Evolutionary conservation across 805 yeast species (phyloP).

Genomic region (Limtongozyma cylindracea): DNA sequence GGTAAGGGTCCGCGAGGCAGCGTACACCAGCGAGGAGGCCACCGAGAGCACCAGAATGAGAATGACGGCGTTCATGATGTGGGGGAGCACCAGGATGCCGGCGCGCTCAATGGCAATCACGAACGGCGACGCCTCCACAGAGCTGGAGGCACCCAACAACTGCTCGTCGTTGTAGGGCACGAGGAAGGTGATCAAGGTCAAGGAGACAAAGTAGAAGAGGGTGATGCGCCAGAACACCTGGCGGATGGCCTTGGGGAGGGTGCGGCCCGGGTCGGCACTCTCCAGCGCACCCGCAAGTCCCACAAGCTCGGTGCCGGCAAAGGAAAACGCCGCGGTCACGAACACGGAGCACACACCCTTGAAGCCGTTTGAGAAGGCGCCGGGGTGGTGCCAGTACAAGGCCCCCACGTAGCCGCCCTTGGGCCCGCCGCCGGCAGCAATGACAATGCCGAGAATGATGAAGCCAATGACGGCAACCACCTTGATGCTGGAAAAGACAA

Average conservation of each 20-base stretch:
- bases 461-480: constrained; percentile 21
- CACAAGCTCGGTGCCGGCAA: constrained; percentile 49
- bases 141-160: constrained; percentile 14
- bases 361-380: constrained; percentile 40
- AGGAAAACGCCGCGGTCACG: constrained; percentile 56
- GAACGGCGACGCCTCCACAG: constrained; percentile 37
- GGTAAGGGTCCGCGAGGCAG: constrained; percentile 25
- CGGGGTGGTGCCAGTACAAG: constrained; percentile 35
- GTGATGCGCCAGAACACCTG: constrained; percentile 70
- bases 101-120: constrained; percentile 45
- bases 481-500: constrained; percentile 18
- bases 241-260: constrained; percentile 52
- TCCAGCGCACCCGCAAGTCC: constrained; percentile 69
- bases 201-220: constrained; percentile 36
- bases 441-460: constrained; percentile 18
- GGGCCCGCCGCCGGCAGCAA: constrained; percentile 31
- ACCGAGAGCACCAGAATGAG: constrained; percentile 43
- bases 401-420: constrained; percentile 27
- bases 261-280: constrained; percentile 35
- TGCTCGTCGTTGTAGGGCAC: constrained; percentile 31
- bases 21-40: constrained; percentile 50
- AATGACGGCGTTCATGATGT: constrained; percentile 43
- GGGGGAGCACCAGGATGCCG: constrained; percentile 38
- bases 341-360: constrained; percentile 54
- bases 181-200: constrained; percentile 30